Evolutionary conservation across 352 stramenopile genomes (phyloP), one percentile per base, ranked within the genome.

Genomic region (Hyaloperonospora brassicae): DNA sequence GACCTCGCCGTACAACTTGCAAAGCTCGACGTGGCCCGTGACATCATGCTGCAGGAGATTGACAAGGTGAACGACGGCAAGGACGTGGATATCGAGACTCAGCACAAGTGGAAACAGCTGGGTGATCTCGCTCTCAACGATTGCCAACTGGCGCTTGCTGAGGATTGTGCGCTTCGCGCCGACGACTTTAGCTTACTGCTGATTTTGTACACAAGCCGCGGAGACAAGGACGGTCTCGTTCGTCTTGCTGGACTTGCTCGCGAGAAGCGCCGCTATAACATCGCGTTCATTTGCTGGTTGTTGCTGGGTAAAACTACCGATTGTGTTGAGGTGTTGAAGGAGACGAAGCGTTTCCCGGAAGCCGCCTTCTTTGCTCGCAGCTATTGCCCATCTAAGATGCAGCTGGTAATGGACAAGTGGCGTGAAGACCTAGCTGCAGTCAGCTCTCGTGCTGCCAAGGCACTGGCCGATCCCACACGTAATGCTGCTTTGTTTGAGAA

Each of bases 321-420:
- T 23, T 99, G 96, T 63, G 82, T 98, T 38, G 79, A 98, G 44
- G 73, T 99, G 52, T 78, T 99, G 31, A 86, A 98, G 47, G 77
- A 94, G 38, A 97, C 91, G 0, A 96, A 97, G 56, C 79, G 96
- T 36, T 81, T 98, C 45, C 95, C 97, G 6, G 97, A 99, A 67
- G 97, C 97, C 21, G 96, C 97, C 0, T 98, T 99, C 72, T 98
- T 99, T 72, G 94, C 96, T 12, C 88, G 97, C 41, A 98, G 95
- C 27, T 99, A 99, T 70, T 83, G 97, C 27, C 97, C 97, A 41
- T 98, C 91, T 1, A 88, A 94, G 57, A 94, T 98, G 38, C 70
- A 90, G 24, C 68, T 96, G n/a, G 93, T 98, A 55, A 95, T 99
- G 55, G 83, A 88, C 43, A 73, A 97, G 45, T 99, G 97, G 97